Percentiles rank a stretch among this genome's conserved stretches.
Conservation (phyloP, 1,284 basidiomycete species). For the Waitea zeae region DNA sequence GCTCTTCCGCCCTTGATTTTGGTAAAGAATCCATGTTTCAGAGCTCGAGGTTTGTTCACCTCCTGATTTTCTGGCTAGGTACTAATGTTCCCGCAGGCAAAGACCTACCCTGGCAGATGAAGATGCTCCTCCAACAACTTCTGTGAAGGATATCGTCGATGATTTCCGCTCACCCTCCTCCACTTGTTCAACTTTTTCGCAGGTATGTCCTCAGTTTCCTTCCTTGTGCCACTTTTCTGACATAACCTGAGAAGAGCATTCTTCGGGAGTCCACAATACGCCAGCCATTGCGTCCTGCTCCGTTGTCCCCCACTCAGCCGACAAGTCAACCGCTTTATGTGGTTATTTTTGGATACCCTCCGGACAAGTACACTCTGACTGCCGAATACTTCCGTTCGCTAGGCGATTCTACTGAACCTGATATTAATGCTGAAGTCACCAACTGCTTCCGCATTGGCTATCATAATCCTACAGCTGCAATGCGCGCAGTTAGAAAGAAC, state of each 20-base stretch:
- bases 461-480: slow-evolving; percentile 45
- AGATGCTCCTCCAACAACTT: slow-evolving; percentile 55
- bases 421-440: slow-evolving; percentile 38
- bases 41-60: slow-evolving; percentile 30
- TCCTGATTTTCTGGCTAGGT: background rate
- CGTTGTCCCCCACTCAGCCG: no score
- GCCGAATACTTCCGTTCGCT: slow-evolving; percentile 57
- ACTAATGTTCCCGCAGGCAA: slow-evolving; percentile 20
- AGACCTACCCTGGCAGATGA: slow-evolving; percentile 46
- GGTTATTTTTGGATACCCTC: slow-evolving; percentile 61
- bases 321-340: slow-evolving; percentile 30
- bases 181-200: background rate
- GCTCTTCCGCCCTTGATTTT: slow-evolving; percentile 44
- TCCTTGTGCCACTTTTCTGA: slow-evolving; percentile 3
- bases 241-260: no score
- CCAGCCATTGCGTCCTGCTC: no score
- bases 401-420: slow-evolving; percentile 45
- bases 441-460: slow-evolving; percentile 66
- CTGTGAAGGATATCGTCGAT: slow-evolving; percentile 53
- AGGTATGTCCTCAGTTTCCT: slow-evolving; percentile 1
- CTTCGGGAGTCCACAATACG: no score
- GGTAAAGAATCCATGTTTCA: slow-evolving; percentile 71
- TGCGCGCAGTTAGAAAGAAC: slow-evolving; percentile 59
- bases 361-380: slow-evolving; percentile 50
- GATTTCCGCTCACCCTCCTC: slow-evolving; percentile 24